Conservation (phyloP, 192 early-diverging fungal genomes). For the Coemansia sp. region DNA sequence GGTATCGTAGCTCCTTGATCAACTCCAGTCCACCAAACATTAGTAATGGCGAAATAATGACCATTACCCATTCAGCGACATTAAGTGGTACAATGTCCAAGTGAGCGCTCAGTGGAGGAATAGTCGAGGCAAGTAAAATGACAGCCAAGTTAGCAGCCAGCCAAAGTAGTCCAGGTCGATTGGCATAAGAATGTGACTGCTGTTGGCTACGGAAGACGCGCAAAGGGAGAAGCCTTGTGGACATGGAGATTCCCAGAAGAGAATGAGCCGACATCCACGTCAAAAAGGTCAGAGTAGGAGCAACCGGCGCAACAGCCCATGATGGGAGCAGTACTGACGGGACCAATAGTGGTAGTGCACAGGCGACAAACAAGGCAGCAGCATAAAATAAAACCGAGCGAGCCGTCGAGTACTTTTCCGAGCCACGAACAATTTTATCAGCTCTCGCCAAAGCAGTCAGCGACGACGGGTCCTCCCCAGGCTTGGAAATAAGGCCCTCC, state of each 20-base stretch:
- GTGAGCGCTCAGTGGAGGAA: slow-evolving; percentile 29
- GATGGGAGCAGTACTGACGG: slow-evolving; percentile 37
- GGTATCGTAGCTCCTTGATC: slow-evolving; percentile 30
- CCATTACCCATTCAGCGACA: slow-evolving; percentile 38
- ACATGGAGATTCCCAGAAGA: slow-evolving; percentile 41
- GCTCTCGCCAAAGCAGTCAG: slow-evolving; percentile 11
- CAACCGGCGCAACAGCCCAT: slow-evolving; percentile 42
- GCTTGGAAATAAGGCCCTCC: slow-evolving; percentile 16
- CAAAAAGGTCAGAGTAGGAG: slow-evolving; percentile 43
- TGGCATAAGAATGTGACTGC: not conserved
- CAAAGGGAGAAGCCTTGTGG: slow-evolving; percentile 35
- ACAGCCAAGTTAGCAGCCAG: slow-evolving; percentile 14
- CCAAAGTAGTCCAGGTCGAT: slow-evolving; percentile 29
- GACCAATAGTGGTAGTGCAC: slow-evolving; percentile 28
- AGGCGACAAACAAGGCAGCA: slow-evolving; percentile 24
- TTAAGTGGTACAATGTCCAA: slow-evolving; percentile 38
- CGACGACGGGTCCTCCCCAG: slow-evolving; percentile 4
- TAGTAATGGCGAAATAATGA: slow-evolving; percentile 25
- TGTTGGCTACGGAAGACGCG: slow-evolving; percentile 13
- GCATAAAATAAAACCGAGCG: slow-evolving; percentile 22
- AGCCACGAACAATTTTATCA: not conserved
- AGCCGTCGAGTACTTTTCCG: no score
- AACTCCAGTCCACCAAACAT: slow-evolving; percentile 33
- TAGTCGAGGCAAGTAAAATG: slow-evolving; percentile 12
- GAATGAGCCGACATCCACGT: slow-evolving; percentile 43